These are phyloP conservation scores for Isoetes taiwanensis DNA, from an alignment of 75 land plant species.

Conservation along the genomic window DNA sequence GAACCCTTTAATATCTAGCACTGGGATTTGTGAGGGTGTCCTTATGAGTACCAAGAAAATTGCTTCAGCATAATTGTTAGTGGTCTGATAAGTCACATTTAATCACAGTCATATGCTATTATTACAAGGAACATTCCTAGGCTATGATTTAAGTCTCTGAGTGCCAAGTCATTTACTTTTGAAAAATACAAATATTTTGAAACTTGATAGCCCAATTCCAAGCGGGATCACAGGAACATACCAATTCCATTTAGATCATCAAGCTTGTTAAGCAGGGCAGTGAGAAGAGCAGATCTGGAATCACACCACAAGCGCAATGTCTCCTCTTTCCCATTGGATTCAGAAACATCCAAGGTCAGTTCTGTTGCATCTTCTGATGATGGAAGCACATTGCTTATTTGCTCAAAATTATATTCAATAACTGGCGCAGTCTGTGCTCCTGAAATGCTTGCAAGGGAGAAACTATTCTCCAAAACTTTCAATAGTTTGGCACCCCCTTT, in stretches of 20 bases:
- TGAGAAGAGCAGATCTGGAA: constrained; percentile 32
- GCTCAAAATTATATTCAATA: constrained; percentile 25
- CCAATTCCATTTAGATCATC: constrained; percentile 41
- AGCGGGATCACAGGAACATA: too few species aligned
- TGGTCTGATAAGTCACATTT: too few species aligned
- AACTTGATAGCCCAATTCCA: too few species aligned
- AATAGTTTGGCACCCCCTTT: constrained; percentile 22
- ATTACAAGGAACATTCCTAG: too few species aligned
- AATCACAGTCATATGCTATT: too few species aligned
- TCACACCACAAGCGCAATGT: constrained; percentile 30
- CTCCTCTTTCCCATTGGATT: constrained; percentile 4
- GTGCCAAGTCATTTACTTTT: too few species aligned
- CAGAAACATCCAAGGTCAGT: constrained; percentile 24
- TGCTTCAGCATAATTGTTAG: too few species aligned
- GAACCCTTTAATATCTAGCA: too few species aligned
- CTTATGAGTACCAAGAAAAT: too few species aligned
- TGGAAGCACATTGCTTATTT: constrained; percentile 24
- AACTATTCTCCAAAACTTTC: constrained; percentile 23
- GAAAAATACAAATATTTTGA: too few species aligned
- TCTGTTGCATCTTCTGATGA: constrained; percentile 23
- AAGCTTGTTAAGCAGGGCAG: constrained; percentile 24
- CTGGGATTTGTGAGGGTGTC: too few species aligned
- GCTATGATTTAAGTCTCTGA: too few species aligned
- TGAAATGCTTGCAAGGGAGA: constrained; percentile 19
- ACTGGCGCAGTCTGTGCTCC: constrained; percentile 4